Conservation (phyloP, 345 rosid species). For the Lumnitzera racemosa region DNA sequence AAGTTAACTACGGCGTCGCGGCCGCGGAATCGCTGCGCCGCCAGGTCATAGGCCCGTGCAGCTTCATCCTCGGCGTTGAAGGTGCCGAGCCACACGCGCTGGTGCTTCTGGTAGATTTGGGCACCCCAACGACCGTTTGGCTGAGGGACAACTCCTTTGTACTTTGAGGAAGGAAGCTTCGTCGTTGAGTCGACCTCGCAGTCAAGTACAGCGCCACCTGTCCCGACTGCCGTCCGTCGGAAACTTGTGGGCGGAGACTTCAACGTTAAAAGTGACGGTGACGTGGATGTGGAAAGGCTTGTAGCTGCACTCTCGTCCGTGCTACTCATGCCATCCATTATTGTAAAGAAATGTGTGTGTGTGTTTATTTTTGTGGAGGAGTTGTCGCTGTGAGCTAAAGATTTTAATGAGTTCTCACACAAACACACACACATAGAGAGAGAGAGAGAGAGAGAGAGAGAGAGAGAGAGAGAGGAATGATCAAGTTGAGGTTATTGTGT, state of each 20-base stretch:
- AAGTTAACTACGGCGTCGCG: conserved; percentile 46
- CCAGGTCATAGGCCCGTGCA: conserved; percentile 42
- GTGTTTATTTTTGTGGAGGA: background rate
- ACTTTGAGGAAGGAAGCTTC: conserved; percentile 27
- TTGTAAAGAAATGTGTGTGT: background rate
- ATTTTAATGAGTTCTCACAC: conserved; percentile 6
- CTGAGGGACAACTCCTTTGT: conserved; percentile 52
- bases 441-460: background rate
- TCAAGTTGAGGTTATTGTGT: background rate
- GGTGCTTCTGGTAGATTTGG: conserved; percentile 55
- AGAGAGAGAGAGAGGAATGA: background rate
- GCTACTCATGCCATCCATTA: conserved; percentile 15
- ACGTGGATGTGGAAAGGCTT: conserved; percentile 16
- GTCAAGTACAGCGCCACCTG: conserved; percentile 9
- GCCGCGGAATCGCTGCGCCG: conserved; percentile 49
- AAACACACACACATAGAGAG: background rate
- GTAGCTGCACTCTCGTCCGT: conserved; percentile 27
- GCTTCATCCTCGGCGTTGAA: conserved; percentile 50
- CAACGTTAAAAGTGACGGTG: conserved; percentile 5
- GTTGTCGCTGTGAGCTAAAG: conserved; percentile 5
- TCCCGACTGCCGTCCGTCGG: conserved; percentile 16
- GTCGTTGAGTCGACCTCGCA: conserved; percentile 18
- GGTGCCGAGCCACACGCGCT: conserved; percentile 54
- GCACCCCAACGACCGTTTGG: conserved; percentile 59
- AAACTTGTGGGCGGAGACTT: conserved; percentile 18